These are phyloP conservation scores for Lepiota venenata DNA, from an alignment of 768 basidiomycete genomes.

Conservation along the genomic window DNA sequence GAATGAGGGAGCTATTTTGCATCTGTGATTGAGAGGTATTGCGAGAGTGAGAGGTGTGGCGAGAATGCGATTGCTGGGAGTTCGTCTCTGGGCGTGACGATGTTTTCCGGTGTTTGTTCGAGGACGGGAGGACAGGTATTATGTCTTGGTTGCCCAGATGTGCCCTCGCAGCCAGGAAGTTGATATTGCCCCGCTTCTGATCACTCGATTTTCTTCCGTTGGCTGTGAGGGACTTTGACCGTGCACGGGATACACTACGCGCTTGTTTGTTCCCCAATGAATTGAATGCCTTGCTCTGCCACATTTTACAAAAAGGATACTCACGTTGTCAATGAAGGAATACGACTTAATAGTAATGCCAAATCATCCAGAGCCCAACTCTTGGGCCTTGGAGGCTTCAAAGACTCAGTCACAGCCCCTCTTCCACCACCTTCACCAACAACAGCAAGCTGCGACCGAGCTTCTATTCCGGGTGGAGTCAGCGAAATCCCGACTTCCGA, in stretches of 20 bases:
- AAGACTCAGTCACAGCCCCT: constrained; percentile 1
- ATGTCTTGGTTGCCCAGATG: constrained; percentile 62
- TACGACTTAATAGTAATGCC: constrained; percentile 53
- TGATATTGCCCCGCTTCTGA: constrained; percentile 36
- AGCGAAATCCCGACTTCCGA: background rate
- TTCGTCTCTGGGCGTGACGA: constrained; percentile 1
- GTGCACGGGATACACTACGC: constrained; percentile 58
- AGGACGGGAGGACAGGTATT: constrained; percentile 35
- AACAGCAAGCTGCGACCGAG: background rate
- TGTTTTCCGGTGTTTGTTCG: constrained; percentile 10
- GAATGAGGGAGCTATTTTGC: constrained; percentile 3
- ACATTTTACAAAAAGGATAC: constrained; percentile 33
- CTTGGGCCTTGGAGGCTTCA: constrained; percentile 40
- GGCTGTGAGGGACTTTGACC: constrained; percentile 54
- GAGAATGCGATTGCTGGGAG: background rate
- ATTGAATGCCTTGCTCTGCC: constrained; percentile 59
- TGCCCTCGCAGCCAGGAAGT: constrained; percentile 64
- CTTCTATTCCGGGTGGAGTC: constrained; percentile 9
- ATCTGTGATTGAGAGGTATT: too few relatives aligned
- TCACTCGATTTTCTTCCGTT: constrained; percentile 24
- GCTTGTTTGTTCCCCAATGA: constrained; percentile 66
- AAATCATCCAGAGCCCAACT: constrained; percentile 62
- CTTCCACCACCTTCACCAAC: constrained; percentile 1
- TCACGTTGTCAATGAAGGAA: constrained; percentile 53
- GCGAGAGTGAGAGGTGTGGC: background rate